Percentiles rank a stretch among this genome's conserved stretches.
These are phyloP conservation scores for Vitis hybrid DNA, from an alignment of 177 flowering plant genomes.

Conservation along the genomic window DNA sequence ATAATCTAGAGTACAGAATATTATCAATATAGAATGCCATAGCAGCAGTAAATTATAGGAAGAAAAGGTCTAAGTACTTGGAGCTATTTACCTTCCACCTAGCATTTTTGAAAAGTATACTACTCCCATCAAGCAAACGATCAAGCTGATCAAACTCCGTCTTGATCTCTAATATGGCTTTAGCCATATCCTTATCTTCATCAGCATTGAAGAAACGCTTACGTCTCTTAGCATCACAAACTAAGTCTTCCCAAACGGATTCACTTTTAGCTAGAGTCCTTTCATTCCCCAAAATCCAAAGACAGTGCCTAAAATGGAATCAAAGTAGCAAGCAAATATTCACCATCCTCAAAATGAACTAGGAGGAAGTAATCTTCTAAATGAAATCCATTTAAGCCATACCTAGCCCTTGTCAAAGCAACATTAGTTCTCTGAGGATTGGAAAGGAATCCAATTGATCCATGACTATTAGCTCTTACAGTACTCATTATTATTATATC, in stretches of 20 bases:
- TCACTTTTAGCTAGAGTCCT: conserved; percentile 23
- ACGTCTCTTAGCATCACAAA: conserved; percentile 37
- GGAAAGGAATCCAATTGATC: conserved; percentile 53
- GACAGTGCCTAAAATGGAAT: conserved; percentile 28
- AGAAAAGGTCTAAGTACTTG: too few relatives aligned
- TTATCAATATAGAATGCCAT: too few relatives aligned
- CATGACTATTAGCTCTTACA: conserved; percentile 51
- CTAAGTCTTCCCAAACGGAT: conserved; percentile 33
- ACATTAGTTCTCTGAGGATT: conserved; percentile 61
- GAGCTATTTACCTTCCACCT: conserved; percentile 44
- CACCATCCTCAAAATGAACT: too few relatives aligned
- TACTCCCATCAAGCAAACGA: conserved; percentile 34
- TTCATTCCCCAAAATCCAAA: conserved; percentile 48
- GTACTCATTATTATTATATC: conserved; percentile 67
- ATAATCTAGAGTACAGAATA: neutral
- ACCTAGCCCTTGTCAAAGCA: conserved; percentile 78
- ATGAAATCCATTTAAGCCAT: neutral
- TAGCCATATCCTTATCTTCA: conserved; percentile 36
- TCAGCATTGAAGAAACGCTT: conserved; percentile 34
- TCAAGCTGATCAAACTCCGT: conserved; percentile 38
- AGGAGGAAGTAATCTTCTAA: too few relatives aligned
- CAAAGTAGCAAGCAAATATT: too few relatives aligned
- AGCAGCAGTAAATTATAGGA: too few relatives aligned
- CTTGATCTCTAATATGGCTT: conserved; percentile 25
- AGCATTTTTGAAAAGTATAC: conserved; percentile 37